Evolutionary conservation across 2,329 filamentous ascomycete species (phyloP).

Genomic region (Pseudogymnoascus sp.): DNA sequence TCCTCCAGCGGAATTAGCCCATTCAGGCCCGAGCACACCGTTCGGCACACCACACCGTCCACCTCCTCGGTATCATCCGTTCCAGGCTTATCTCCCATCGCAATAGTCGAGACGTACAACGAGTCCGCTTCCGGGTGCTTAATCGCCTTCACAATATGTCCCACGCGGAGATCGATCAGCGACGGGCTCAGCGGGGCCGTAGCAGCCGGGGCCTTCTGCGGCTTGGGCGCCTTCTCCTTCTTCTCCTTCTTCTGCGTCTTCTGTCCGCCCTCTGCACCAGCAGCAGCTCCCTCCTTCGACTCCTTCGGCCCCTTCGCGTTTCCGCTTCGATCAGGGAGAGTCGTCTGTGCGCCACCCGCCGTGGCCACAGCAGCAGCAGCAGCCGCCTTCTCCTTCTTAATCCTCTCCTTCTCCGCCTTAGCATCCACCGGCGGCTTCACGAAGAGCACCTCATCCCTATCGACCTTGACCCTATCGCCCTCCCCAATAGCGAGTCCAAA

Average conservation of each 20-base stretch:
- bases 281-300: conserved; percentile 32
- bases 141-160: conserved; percentile 92
- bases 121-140: conserved; percentile 96
- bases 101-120: conserved; percentile 90
- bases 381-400: conserved; percentile 91
- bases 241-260: conserved; percentile 71
- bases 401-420: conserved; percentile 91
- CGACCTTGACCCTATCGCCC: conserved; percentile 67
- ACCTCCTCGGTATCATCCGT: conserved; percentile 84
- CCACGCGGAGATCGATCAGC: conserved; percentile 90
- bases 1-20: conserved; percentile 86
- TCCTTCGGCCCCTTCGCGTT: conserved; percentile 42
- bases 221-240: conserved; percentile 80
- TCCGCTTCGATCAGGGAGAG: conserved; percentile 47
- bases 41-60: conserved; percentile 85
- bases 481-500: conserved; percentile 62
- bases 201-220: conserved; percentile 54
- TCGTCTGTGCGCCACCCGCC: conserved; percentile 36
- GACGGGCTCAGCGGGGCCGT: conserved; percentile 72
- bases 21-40: conserved; percentile 94
- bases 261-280: conserved; percentile 31
- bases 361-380: conserved; percentile 45
- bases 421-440: conserved; percentile 82
- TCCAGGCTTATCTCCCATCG: conserved; percentile 79
- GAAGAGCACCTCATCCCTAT: conserved; percentile 72